A percentile compares a stretch with the other conserved stretches of the same genome.
phyloP scores from a whole-genome alignment of 805 yeast genomes.

The Ogataea polymorpha region DNA sequence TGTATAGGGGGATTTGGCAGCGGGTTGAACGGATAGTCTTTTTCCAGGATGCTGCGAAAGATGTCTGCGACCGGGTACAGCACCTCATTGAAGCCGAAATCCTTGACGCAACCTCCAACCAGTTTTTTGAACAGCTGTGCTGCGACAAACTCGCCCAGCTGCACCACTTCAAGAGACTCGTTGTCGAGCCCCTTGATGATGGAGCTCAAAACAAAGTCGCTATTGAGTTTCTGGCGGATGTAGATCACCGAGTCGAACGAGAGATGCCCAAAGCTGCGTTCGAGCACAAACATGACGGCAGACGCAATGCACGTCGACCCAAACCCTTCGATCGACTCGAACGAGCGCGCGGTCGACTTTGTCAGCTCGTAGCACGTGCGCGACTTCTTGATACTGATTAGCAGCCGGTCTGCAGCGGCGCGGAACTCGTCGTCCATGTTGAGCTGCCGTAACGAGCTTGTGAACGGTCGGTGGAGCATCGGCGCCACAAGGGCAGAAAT shows the following conservation, averaged over 20 bases:
- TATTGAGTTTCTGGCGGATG: conserved; percentile 37
- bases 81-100: conserved; percentile 76
- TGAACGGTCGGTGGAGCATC: conserved; percentile 16
- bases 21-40: conserved; percentile 61
- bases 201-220: conserved; percentile 39
- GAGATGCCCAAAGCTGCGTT: conserved; percentile 54
- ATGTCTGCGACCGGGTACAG: conserved; percentile 65
- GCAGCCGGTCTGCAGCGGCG: conserved; percentile 28
- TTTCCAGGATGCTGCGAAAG: conserved; percentile 55
- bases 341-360: conserved; percentile 17
- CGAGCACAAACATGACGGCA: conserved; percentile 59
- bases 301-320: conserved; percentile 57
- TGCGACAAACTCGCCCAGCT: conserved; percentile 49
- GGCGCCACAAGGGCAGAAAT: conserved; percentile 48
- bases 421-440: conserved; percentile 27
- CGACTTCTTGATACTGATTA: conserved; percentile 55
- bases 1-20: neutral
- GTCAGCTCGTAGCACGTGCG: conserved; percentile 55
- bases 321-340: conserved; percentile 48
- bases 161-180: conserved; percentile 32
- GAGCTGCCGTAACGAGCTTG: conserved; percentile 26
- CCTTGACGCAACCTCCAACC: conserved; percentile 69
- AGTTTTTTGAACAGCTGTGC: conserved; percentile 53
- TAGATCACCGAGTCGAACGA: conserved; percentile 54
- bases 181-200: conserved; percentile 46